phyloP scores from a whole-genome alignment of 2,329 filamentous ascomycete genomes.

The Aspergillus novoparasiticus region DNA sequence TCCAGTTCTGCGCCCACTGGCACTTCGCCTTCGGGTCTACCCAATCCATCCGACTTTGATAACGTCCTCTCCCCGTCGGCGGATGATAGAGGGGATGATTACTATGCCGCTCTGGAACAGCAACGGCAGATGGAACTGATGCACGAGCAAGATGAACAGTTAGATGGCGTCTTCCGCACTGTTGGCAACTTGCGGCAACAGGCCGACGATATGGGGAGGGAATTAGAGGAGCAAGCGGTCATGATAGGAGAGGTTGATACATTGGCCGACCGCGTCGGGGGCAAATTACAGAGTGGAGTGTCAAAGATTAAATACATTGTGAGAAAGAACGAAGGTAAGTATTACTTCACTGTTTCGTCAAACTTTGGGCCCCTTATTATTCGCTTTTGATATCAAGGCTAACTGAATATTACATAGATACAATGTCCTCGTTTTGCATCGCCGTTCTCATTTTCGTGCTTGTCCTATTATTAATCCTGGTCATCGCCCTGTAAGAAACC shows the following conservation, averaged over 20 bases:
- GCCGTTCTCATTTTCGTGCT: conserved; percentile 83
- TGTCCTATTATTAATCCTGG: conserved; percentile 79
- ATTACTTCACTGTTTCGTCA: conserved; percentile 17
- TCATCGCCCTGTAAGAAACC: conserved; percentile 62
- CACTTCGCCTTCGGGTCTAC: conserved; percentile 49
- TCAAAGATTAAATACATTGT: conserved; percentile 84
- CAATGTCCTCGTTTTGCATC: conserved; percentile 86
- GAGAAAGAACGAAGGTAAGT: conserved; percentile 82
- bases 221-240: conserved; percentile 91
- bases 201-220: conserved; percentile 92
- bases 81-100: conserved; percentile 58
- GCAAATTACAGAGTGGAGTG: conserved; percentile 81
- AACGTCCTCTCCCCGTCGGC: conserved; percentile 39
- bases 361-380: conserved; percentile 1
- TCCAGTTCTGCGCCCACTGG: conserved; percentile 34
- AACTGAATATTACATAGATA: conserved; percentile 48
- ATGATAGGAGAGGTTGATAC: conserved; percentile 85
- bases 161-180: conserved; percentile 90
- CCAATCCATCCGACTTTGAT: conserved; percentile 61
- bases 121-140: conserved; percentile 89
- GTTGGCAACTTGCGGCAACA: conserved; percentile 88
- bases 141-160: conserved; percentile 88
- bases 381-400: not conserved
- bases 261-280: conserved; percentile 83
- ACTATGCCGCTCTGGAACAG: conserved; percentile 83